Conservation (phyloP, 2,329 filamentous ascomycete genomes). For the Aspergillus jensenii region DNA sequence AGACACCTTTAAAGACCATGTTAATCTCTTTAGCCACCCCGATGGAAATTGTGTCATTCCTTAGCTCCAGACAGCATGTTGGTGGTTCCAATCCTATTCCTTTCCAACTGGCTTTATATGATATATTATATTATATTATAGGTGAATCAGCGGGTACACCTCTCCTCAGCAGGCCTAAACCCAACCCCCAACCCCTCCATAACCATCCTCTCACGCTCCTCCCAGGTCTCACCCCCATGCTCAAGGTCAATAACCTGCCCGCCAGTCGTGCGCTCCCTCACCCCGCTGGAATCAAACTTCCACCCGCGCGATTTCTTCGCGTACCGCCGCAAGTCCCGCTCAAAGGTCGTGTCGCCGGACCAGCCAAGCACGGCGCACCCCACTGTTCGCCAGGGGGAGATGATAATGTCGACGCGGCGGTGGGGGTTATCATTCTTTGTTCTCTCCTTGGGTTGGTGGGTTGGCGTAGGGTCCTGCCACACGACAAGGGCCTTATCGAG, state of each 20-base stretch:
- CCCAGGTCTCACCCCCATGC: slow-evolving; percentile 53
- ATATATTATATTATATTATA: background rate
- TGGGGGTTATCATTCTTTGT: slow-evolving; percentile 58
- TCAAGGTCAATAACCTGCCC: slow-evolving; percentile 69
- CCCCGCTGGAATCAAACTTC: slow-evolving; percentile 91
- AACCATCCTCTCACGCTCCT: slow-evolving; percentile 75
- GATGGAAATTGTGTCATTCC: too few species aligned
- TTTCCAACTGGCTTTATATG: background rate
- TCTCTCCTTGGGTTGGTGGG: background rate
- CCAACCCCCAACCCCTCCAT: slow-evolving; percentile 73
- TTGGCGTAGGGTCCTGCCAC: slow-evolving; percentile 69
- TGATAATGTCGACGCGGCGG: slow-evolving; percentile 86
- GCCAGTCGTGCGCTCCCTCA: slow-evolving; percentile 66
- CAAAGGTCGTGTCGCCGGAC: slow-evolving; percentile 85
- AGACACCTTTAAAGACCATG: too few species aligned
- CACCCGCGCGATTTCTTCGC: slow-evolving; percentile 69
- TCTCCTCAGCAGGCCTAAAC: slow-evolving; percentile 65
- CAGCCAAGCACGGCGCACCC: slow-evolving; percentile 88
- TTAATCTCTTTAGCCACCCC: too few species aligned
- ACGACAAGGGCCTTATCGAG: slow-evolving; percentile 91
- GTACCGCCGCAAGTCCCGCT: slow-evolving; percentile 80
- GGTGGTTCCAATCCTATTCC: too few species aligned
- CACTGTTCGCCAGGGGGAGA: slow-evolving; percentile 82
- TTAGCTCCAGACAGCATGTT: too few species aligned
- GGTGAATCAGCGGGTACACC: slow-evolving; percentile 59